Percentiles rank a stretch among this genome's conserved stretches.
phyloP scores from a whole-genome alignment of 768 basidiomycete species.

The Xerocomellus chrysenteron region DNA sequence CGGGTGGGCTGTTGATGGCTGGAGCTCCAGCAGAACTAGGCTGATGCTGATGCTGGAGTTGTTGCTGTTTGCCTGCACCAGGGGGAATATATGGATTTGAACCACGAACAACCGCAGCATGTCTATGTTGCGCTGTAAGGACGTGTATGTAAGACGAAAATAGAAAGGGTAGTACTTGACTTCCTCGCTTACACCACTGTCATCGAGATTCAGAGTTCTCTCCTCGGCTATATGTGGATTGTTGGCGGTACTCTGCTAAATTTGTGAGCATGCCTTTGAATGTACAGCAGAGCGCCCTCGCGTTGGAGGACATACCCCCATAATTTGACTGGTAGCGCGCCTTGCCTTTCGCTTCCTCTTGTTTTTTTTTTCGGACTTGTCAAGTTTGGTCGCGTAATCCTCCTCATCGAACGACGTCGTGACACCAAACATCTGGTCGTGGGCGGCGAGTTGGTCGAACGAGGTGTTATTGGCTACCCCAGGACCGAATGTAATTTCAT shows the following conservation, averaged over 20 bases:
- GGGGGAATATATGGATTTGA: constrained; percentile 94
- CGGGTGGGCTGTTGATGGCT: constrained; percentile 26
- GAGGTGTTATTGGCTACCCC: constrained; percentile 41
- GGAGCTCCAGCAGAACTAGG: constrained; percentile 25
- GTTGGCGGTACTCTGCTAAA: constrained; percentile 51
- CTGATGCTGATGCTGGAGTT: constrained; percentile 24
- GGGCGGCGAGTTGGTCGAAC: constrained; percentile 94
- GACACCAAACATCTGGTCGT: constrained; percentile 91
- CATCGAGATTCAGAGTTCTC: constrained; percentile 61
- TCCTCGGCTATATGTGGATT: constrained; percentile 93
- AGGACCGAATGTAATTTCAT: constrained; percentile 71
- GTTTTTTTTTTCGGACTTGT: constrained; percentile 80
- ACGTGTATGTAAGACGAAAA: constrained; percentile 18
- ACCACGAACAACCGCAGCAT: constrained; percentile 87
- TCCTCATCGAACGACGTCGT: constrained; percentile 92
- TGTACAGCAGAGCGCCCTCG: constrained; percentile 2
- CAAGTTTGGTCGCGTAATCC: constrained; percentile 90
- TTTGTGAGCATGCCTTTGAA: constrained; percentile 9
- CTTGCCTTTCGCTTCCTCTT: constrained; percentile 86
- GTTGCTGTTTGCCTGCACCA: constrained; percentile 72
- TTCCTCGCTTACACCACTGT: constrained; percentile 85
- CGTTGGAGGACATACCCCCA: constrained; percentile 55
- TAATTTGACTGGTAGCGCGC: constrained; percentile 87
- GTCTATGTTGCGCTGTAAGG: constrained; percentile 49
- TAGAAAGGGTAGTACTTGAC: constrained; percentile 73